Evolutionary conservation across 2,329 filamentous ascomycete genomes (phyloP), one percentile per base, ranked within the genome.

Genomic region (Amesomyces nigricolor): DNA sequence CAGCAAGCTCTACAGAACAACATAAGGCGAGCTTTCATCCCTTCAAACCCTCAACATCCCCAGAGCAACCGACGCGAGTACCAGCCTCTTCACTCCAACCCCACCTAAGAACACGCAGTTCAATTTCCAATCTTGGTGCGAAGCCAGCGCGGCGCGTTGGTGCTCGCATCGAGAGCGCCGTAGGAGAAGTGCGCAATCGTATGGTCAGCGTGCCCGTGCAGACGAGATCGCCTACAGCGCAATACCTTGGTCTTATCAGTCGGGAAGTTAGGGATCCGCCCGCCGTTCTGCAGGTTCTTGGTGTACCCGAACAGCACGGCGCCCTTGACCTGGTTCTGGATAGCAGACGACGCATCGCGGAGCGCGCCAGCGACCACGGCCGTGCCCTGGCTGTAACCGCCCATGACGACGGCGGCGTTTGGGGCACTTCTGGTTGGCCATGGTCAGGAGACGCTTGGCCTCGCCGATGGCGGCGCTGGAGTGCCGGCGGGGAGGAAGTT

Each of bases 351-450:
- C 22, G 75, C 63, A 11, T 69, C 64, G 8, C 68, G 62, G 45
- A 77, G 63, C 9, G 73, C 64, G 38, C 68, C 67, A 30, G 70
- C 68, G 14, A 73, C 69, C 48, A 78, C 70, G 4, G 75, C 75
- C 3, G 72, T 69, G 35, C 75, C 75, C 63, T 60, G 55, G 55
- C 55, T 68, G 54, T 71, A 76, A 43, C 71, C 75, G 1, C 73
- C 71, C 1, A 76, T 65, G 26, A 78, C 69, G 35, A 64, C 32
- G 43, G 69, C 65, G 0, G 75, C 66, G n/a, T 71, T n/a, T 62
- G 8, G 75, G 75, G 56, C 75, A 78, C 59, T 75, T 75, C 5
- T 63, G 63, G 62, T 66, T 51, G 10, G 75, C 74, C 17, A 70
- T 54, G 4, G 67, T 61, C 60, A 77, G 72, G 37, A 75, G 69